Conservation (phyloP, 352 stramenopile species). For the Pythium vanterpoolii region DNA sequence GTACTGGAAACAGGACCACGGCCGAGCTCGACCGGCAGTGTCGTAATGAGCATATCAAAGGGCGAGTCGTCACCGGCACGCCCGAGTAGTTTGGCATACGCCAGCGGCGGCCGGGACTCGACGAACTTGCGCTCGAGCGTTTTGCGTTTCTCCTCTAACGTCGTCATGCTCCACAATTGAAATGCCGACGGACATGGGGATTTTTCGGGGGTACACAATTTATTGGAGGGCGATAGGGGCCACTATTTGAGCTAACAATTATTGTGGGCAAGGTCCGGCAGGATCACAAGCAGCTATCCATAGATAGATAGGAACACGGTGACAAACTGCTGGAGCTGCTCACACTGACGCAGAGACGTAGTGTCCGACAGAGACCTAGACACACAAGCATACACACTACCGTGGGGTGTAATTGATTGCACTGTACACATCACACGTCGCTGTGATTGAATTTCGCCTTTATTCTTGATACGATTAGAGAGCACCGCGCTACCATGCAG, state of each 20-base stretch:
- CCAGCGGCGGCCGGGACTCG: slow-evolving; percentile 70
- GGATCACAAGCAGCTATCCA: too few relatives aligned
- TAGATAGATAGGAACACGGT: too few relatives aligned
- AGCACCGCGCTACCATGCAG: slow-evolving; percentile 36
- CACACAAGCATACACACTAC: background rate
- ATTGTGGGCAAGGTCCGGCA: too few relatives aligned
- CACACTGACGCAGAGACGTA: too few relatives aligned
- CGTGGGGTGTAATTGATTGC: background rate
- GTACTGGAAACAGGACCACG: slow-evolving; percentile 45
- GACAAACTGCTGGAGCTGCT: too few relatives aligned
- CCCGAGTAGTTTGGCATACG: slow-evolving; percentile 75
- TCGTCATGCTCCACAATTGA: slow-evolving; percentile 18
- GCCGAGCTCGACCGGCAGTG: slow-evolving; percentile 69
- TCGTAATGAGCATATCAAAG: slow-evolving; percentile 78
- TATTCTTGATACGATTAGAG: slow-evolving; percentile 79
- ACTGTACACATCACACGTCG: background rate
- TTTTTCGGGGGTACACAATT: too few relatives aligned
- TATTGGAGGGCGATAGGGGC: background rate
- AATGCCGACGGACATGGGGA: background rate
- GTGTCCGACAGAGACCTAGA: too few relatives aligned
- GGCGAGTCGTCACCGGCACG: slow-evolving; percentile 52
- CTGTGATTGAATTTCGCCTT: slow-evolving; percentile 71
- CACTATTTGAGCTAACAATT: background rate
- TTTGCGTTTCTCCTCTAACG: slow-evolving; percentile 66
- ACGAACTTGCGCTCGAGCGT: slow-evolving; percentile 76